phyloP scores from a whole-genome alignment of 352 stramenopile genomes.

The Globisporangium perplexum region DNA sequence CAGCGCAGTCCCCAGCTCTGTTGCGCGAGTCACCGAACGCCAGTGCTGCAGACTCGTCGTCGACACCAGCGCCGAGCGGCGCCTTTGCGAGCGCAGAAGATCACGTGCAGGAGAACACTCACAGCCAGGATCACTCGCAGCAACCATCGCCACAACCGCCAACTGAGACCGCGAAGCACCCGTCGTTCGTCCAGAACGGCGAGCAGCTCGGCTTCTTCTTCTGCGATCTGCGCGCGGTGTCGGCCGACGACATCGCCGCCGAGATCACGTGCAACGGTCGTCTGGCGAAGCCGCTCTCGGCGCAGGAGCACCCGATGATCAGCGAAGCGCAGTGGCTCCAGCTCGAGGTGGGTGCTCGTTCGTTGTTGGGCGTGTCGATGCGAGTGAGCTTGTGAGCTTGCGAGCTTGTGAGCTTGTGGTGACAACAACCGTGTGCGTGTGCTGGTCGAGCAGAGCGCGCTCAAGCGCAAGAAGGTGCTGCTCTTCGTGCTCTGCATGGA shows the following conservation, averaged over 20 bases:
- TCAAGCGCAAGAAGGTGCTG: slow-evolving; percentile 62
- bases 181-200: slow-evolving; percentile 28
- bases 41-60: background rate
- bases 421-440: background rate
- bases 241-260: slow-evolving; percentile 23
- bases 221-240: slow-evolving; percentile 41
- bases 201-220: slow-evolving; percentile 61
- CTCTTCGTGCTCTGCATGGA: slow-evolving; percentile 63
- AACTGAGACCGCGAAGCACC: background rate
- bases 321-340: slow-evolving; percentile 60
- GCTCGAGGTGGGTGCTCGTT: slow-evolving; percentile 34
- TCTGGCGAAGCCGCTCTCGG: slow-evolving; percentile 34
- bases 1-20: background rate
- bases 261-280: slow-evolving; percentile 65
- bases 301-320: slow-evolving; percentile 54
- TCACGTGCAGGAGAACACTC: background rate
- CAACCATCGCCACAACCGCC: background rate
- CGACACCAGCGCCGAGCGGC: background rate
- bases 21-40: background rate
- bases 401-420: background rate
- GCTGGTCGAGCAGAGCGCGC: slow-evolving; percentile 23
- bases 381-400: too few species aligned
- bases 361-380: background rate
- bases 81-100: background rate
- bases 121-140: background rate